phyloP scores from a whole-genome alignment of 2,329 filamentous ascomycete genomes.

The Chlorencoelia australis region DNA sequence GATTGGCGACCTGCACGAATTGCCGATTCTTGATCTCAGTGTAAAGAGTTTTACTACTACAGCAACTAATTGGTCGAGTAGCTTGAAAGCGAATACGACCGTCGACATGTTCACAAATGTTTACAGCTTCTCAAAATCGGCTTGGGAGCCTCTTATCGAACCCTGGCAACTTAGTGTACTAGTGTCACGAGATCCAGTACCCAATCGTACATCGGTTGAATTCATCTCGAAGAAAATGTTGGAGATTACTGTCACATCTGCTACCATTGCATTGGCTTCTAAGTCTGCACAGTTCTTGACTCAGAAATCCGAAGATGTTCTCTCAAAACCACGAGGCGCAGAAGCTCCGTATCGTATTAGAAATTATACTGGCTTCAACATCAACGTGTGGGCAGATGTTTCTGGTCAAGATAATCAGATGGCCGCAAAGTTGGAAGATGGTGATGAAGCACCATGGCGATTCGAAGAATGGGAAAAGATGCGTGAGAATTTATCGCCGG shows the following conservation, averaged over 20 bases:
- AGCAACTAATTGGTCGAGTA: conserved; percentile 84
- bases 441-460: conserved; percentile 86
- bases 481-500: conserved; percentile 81
- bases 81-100: conserved; percentile 77
- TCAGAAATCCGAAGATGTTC: conserved; percentile 69
- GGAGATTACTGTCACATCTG: conserved; percentile 85
- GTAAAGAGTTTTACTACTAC: conserved; percentile 81
- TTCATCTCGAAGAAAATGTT: conserved; percentile 82
- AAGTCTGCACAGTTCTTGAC: conserved; percentile 89
- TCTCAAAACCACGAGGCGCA: conserved; percentile 83
- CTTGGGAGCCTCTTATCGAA: conserved; percentile 93
- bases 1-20: conserved; percentile 90
- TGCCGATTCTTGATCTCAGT: conserved; percentile 88
- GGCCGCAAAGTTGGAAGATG: conserved; percentile 71
- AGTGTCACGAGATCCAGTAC: conserved; percentile 66
- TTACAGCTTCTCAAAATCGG: conserved; percentile 98
- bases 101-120: conserved; percentile 93
- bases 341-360: conserved; percentile 90
- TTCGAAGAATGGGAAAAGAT: conserved; percentile 97
- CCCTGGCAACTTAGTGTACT: conserved; percentile 94
- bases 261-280: conserved; percentile 83
- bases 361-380: conserved; percentile 91
- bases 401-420: conserved; percentile 56
- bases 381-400: conserved; percentile 72
- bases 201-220: conserved; percentile 72